phyloP scores from a whole-genome alignment of 306 rosid species.

The Vigna mungo region DNA sequence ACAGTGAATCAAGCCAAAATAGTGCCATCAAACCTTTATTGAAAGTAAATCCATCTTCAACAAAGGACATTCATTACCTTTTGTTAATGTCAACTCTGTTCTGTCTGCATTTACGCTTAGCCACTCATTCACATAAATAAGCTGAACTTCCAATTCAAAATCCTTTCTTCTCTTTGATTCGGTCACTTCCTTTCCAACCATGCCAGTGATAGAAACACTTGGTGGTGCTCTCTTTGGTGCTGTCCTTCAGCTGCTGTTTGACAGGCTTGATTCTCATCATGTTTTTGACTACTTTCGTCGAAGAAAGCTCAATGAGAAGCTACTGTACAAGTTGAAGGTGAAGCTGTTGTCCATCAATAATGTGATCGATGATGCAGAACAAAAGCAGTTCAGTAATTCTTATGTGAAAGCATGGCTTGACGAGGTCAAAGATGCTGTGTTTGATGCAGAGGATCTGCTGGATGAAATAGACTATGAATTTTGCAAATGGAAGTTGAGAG shows the following conservation, averaged over 20 bases:
- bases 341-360: not conserved
- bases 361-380: not conserved
- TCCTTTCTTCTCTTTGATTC: not conserved
- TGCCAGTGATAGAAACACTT: not conserved
- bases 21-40: too few relatives aligned
- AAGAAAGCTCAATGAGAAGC: not conserved
- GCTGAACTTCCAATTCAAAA: not conserved
- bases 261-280: too few relatives aligned
- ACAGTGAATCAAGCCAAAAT: too few relatives aligned
- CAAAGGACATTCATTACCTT: too few relatives aligned
- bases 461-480: not conserved
- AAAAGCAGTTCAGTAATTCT: not conserved
- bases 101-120: too few relatives aligned
- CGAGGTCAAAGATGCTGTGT: fast-evolving
- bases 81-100: too few relatives aligned
- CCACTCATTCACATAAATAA: too few relatives aligned
- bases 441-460: not conserved
- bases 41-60: too few relatives aligned
- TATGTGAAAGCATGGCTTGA: not conserved
- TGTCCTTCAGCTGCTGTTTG: too few relatives aligned
- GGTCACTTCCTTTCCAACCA: not conserved
- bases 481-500: not conserved
- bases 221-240: too few relatives aligned
- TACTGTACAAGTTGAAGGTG: not conserved
- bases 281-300: not conserved